Conservation (phyloP, 2,329 filamentous ascomycete species). For the Acephala macrosclerotiorum region DNA sequence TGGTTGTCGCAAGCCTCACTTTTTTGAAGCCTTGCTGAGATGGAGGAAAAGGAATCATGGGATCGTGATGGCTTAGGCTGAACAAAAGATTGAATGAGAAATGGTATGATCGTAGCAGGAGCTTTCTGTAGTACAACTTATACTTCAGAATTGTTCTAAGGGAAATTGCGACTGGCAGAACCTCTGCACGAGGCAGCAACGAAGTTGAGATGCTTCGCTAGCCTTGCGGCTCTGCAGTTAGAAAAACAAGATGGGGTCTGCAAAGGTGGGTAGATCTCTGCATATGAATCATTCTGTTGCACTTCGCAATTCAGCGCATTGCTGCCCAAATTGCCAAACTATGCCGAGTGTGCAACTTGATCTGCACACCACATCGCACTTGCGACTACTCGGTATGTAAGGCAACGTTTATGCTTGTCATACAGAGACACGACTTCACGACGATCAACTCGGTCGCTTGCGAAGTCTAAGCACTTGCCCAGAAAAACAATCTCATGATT, state of each 20-base stretch:
- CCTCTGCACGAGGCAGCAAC: not conserved
- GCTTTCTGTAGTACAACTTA: not conserved
- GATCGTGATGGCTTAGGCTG: not conserved
- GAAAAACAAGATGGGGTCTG: not conserved
- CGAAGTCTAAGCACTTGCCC: not conserved
- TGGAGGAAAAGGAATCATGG: not conserved
- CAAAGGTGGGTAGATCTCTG: conserved; percentile 11
- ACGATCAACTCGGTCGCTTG: not conserved
- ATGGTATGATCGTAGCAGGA: not conserved
- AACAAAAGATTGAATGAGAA: not conserved
- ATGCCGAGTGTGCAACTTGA: not conserved
- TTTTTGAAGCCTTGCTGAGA: not conserved
- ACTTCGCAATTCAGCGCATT: conserved; percentile 7
- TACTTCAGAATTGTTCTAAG: not conserved
- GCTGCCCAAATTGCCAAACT: conserved; percentile 2
- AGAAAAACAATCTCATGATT: conserved; percentile 9
- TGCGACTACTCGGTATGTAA: not conserved
- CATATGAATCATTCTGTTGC: not conserved
- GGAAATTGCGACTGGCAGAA: not conserved
- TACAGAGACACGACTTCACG: not conserved
- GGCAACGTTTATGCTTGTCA: not conserved
- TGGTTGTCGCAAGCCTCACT: conserved; percentile 1
- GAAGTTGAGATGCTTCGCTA: not conserved
- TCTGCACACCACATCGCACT: not conserved
- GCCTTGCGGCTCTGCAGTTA: not conserved